These are phyloP conservation scores for Tuber calosporum DNA, from an alignment of 495 filamentous ascomycete species.

Conservation along the genomic window DNA sequence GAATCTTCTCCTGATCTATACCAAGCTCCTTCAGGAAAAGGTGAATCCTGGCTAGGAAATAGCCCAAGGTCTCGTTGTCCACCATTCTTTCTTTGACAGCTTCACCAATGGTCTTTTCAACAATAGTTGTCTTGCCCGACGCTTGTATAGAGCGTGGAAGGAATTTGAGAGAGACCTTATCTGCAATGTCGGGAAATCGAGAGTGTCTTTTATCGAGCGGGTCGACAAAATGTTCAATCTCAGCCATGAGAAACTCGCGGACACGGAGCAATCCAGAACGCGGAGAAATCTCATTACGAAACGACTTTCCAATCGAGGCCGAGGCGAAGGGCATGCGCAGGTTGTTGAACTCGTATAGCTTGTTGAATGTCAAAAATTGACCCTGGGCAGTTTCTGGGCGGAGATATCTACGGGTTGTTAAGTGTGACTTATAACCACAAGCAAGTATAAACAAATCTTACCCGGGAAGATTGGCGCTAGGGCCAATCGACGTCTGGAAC, in stretches of 20 bases:
- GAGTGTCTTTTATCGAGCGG: conserved; percentile 65
- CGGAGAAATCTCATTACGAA: conserved; percentile 74
- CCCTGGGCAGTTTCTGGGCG: conserved; percentile 70
- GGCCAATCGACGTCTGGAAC: conserved; percentile 68
- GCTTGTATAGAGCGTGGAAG: conserved; percentile 55
- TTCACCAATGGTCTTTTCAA: conserved; percentile 52
- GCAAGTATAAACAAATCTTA: neutral
- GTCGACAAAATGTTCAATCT: conserved; percentile 77
- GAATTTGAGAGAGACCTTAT: conserved; percentile 56
- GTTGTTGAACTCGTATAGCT: conserved; percentile 72
- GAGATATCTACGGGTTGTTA: conserved; percentile 46
- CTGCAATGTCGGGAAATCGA: conserved; percentile 58
- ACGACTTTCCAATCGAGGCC: conserved; percentile 69
- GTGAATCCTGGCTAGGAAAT: conserved; percentile 61
- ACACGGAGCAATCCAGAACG: conserved; percentile 67
- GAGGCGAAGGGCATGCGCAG: conserved; percentile 68
- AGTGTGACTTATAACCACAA: neutral
- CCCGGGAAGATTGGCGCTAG: conserved; percentile 52
- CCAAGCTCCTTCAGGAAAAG: conserved; percentile 58
- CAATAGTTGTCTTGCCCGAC: conserved; percentile 53
- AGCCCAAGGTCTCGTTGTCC: conserved; percentile 65
- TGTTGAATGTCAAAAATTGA: conserved; percentile 67
- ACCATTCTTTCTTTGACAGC: conserved; percentile 55
- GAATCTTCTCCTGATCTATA: conserved; percentile 55
- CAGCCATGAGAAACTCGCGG: conserved; percentile 75